Base-by-base conservation (phyloP, 805 yeast genomes). In the Zygoascus ofunaensis region DNA sequence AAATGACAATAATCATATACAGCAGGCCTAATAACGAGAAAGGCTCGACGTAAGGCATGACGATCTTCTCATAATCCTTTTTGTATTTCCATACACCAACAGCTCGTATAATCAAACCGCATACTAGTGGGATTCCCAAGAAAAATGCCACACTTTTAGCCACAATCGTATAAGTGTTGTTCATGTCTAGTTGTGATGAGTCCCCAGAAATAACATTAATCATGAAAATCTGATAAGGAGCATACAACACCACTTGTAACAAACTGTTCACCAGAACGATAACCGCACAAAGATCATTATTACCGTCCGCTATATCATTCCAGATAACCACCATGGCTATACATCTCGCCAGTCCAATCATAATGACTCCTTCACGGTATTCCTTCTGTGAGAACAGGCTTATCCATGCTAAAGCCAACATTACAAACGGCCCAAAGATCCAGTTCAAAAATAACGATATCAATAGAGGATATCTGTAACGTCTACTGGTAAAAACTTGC, bases 281-380 rank as follows among this genome's bases (percentile, higher is more conserved):
- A 5, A 73, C 52, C 2, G 76, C 77, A 57, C 82, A 76, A 36
- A 73, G 56, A 34, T 65, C 65, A 38, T 60, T 58, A 53, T 75
- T 77, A 4, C 81, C 81, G 5, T 60, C 68, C 2, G 80, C 76
- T 15, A 77, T 61, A 24, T 72, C 69, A 53, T 72, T 76, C 82
- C 81, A 76, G 22, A 76, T 56, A 41, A 77, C 58, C 1, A 76
- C 82, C 81, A 77, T 76, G 19, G 81, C 82, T 49, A 76, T 75
- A 54, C 82, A 76, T 46, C 81, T 59, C 4, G 79, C 81, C 30
- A 73, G 45, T 1, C 82, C 82, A 38, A 77, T 73, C 72, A 77
- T 69, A 24, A 77, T 73, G n/a, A 77, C 65, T 1, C 81, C 81
- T 34, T 59, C 62, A 35, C 81, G 60, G 45, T 71, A 72, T 44